Evolutionary conservation across 2,329 filamentous ascomycete genomes (phyloP), one percentile per base, ranked within the genome.

Genomic region (Cercospora zeae-maydis): DNA sequence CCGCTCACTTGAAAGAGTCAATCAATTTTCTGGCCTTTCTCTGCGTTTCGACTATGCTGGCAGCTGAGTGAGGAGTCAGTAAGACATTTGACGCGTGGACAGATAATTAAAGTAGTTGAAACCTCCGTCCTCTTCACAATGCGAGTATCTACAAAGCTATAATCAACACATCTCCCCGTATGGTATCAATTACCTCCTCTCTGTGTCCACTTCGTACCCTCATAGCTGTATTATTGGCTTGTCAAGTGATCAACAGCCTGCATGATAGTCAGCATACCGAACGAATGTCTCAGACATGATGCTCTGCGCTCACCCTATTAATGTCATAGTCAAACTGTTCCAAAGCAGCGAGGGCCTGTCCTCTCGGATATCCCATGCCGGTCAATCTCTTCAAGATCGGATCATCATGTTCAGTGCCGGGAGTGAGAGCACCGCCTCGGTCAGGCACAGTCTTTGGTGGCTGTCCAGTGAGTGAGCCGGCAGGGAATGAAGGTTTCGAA

Each of bases 271-370:
- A 59, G 63, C 27, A 37, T 13, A 30, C 11, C 9, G 31, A 16
- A 36, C 13, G 31, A 16, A 36, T 13, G 45, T 39, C 16, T n/a
- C 33, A 6, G 3, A 16, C 1, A 9, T 11, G 24, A 39, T 27
- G 11, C 34, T 51, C 16, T 37, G 31, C 42, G 81, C 87, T 79
- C 79, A 96, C 93, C 86, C 91, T 92, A 78, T 96, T 92, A 75
- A 97, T 84, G 76, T 97, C 95, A 78, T 98, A 97, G 79, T 98
- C 92, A 75, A 90, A 96, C 76, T 93, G 93, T 81, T 98, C 93
- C 74, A 98, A 79, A 24, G 95, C 93, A 55, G 82, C 82, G 36
- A 97, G 79, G 14, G 92, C 90, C 56, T 91, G 87, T 7, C 82
- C 80, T 31, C 93, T 83, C 4, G 86, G 78, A 74, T 96, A 98